Evolutionary conservation across 1,284 basidiomycete species (phyloP), one percentile per base, ranked within the genome.

Genomic region (Ustilago bromivora): DNA sequence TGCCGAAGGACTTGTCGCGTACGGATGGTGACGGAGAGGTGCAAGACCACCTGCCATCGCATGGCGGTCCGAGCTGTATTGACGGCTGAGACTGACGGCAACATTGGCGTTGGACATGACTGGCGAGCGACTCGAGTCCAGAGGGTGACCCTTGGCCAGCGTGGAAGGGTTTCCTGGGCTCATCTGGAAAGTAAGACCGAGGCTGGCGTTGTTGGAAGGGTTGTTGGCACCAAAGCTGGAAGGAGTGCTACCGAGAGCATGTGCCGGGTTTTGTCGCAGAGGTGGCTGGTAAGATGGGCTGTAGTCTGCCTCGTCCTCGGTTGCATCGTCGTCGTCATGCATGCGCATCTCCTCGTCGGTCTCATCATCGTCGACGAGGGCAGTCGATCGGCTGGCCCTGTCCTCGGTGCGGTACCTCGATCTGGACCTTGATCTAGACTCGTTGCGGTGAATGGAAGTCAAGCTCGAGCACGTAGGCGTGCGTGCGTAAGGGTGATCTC

Each of bases 321-420:
- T 83, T 3, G 71, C 80, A 43, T 81, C 76, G 40, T 80, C 82
- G 32, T 82, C 81, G 49, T 71, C 78, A 28, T 28, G 23, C 61
- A 81, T 72, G 34, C 70, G 70, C 76, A 82, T 77, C 65, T 85
- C 83, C 31, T 85, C 84, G 62, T 85, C 84, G 10, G 84, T 84
- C 69, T 81, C 84, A 13, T 85, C 84, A 55, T 85, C 84, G 43
- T 84, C 83, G 9, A 62, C 66, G 23, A 43, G 51, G 13, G 59
- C 55, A 23, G 47, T 49, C 3, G 59, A 61, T 55, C 66, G 57
- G n/a, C 54, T 49, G 4, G 31, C 49, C 3, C 41, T 38, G 1
- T 65, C 71, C 11, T 73, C 67, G 28, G 53, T 52, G 49, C 64
- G 64, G 41, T 74, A 61, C 17, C 71, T 54, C 19, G 67, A 57